Base-by-base conservation (phyloP, 2,329 filamentous ascomycete species). In the Setomelanomma holmii region DNA sequence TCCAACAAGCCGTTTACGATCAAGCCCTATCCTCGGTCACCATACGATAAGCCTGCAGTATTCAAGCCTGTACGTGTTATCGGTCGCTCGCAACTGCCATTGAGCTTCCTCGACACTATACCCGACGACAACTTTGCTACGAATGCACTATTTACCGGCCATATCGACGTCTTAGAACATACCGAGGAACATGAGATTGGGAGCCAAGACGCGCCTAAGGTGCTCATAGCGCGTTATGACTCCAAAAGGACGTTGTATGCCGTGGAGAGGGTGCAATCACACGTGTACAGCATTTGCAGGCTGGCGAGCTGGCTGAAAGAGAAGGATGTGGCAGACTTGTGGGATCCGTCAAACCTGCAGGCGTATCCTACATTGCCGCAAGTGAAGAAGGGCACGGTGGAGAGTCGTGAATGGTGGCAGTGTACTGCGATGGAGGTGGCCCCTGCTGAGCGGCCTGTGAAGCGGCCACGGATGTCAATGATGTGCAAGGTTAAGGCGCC, bases 181-280 rank as follows among this genome's bases (percentile, higher is more conserved):
- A 35, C 59, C 24, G 33, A 55, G 34, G 53, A 53, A 6, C n/a
- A n/a, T 10, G 47, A 51, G 12, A 14, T 22, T 8, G 23, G 16
- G 7, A 17, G 6, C 12, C 23, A 52, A 0, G 49, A 61, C 4
- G 49, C 36, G 7, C 51, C 64, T 2, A 69, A 59, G 42, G 61
- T 76, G 22, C 71, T 76, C 23, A 60, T 76, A 48, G 73, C 73
- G 35, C 64, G 66, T 5, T 47, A 66, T 34, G 71, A 73, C 36
- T 55, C 60, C 6, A 69, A 93, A 58, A 89, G 90, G 75, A 84
- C 87, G 0, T 72, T 98, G 2, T 97, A 93, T 89, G 85, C 86
- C 48, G 90, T 93, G 24, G 89, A 93, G 75, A 81, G 84, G 20
- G 84, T 89, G 30, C 77, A 80, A 14, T 73, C 76, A 40, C 82